These are phyloP conservation scores for Venturia carpophila DNA, from an alignment of 2,329 filamentous ascomycete species.

Conservation along the genomic window DNA sequence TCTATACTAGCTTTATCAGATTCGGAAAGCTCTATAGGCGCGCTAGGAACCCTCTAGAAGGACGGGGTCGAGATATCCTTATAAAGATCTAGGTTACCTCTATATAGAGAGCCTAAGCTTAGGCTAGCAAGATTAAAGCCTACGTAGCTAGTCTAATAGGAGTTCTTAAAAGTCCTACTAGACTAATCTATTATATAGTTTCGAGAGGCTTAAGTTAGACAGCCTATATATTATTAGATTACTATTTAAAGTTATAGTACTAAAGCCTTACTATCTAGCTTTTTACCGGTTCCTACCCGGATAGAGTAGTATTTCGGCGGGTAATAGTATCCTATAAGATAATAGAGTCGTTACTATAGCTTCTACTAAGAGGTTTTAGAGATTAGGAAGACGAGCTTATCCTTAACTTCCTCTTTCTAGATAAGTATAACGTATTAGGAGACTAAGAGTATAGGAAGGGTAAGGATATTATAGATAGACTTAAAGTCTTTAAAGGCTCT, in stretches of 20 bases:
- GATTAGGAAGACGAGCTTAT: neutral
- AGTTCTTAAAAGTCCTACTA: no score
- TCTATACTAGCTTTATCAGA: neutral
- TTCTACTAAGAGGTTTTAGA: neutral
- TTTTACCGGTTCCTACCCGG: neutral
- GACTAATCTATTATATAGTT: neutral
- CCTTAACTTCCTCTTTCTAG: neutral
- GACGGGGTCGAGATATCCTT: no score
- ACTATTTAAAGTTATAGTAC: neutral
- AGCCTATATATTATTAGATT: neutral
- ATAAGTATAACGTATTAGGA: neutral
- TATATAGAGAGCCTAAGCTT: no score
- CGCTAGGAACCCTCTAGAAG: no score
- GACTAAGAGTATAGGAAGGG: neutral
- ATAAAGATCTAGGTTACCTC: no score
- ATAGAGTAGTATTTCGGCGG: neutral
- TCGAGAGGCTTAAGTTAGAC: neutral
- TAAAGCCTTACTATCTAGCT: neutral
- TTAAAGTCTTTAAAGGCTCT: neutral
- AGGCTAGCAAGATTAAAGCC: no score
- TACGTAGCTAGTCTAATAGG: no score
- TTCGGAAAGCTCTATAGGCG: neutral
- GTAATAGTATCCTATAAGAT: neutral
- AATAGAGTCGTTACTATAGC: neutral
- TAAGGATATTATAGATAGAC: neutral